Percentiles rank a stretch among this genome's conserved stretches.
These are phyloP conservation scores for Blastobotrys attinorum DNA, from an alignment of 805 yeast species.

Conservation along the genomic window DNA sequence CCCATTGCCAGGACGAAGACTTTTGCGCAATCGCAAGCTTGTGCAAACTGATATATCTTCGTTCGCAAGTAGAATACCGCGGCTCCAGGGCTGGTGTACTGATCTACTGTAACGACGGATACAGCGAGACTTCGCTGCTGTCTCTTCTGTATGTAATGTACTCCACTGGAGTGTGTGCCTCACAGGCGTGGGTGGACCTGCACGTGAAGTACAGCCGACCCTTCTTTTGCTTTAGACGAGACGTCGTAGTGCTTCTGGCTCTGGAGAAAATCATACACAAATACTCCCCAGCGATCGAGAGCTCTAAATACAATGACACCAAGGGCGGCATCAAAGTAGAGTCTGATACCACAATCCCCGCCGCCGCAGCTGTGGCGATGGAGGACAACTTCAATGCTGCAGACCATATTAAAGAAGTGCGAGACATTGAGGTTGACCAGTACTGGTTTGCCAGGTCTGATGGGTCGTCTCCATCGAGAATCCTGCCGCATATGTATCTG, in stretches of 20 bases:
- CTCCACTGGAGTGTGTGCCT: conserved; percentile 48
- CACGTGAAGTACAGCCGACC: conserved; percentile 67
- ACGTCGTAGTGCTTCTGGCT: conserved; percentile 53
- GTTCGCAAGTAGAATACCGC: conserved; percentile 19
- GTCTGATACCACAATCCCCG: too few species aligned
- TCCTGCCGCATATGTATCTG: conserved; percentile 73
- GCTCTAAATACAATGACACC: conserved; percentile 7
- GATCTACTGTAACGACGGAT: conserved; percentile 82
- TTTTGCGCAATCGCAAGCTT: conserved; percentile 57
- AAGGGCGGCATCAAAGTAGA: conserved; percentile 5
- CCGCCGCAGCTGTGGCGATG: conserved; percentile 11
- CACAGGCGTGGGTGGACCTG: conserved; percentile 57
- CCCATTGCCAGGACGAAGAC: conserved; percentile 56
- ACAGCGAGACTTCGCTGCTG: conserved; percentile 81
- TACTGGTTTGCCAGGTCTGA: conserved; percentile 29
- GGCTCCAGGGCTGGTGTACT: conserved; percentile 33
- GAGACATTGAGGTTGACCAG: conserved; percentile 3
- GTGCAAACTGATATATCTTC: conserved; percentile 55
- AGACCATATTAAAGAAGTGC: not conserved
- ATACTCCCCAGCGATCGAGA: conserved; percentile 44
- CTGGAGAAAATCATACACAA: conserved; percentile 53
- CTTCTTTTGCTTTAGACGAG: conserved; percentile 74
- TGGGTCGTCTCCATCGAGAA: conserved; percentile 78
- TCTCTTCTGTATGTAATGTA: conserved; percentile 66
- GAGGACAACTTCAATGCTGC: not conserved